Percentiles rank a stretch among this genome's conserved stretches.
These are phyloP conservation scores for Dalbergia cultrata DNA, from an alignment of 306 rosid genomes.

Conservation along the genomic window DNA sequence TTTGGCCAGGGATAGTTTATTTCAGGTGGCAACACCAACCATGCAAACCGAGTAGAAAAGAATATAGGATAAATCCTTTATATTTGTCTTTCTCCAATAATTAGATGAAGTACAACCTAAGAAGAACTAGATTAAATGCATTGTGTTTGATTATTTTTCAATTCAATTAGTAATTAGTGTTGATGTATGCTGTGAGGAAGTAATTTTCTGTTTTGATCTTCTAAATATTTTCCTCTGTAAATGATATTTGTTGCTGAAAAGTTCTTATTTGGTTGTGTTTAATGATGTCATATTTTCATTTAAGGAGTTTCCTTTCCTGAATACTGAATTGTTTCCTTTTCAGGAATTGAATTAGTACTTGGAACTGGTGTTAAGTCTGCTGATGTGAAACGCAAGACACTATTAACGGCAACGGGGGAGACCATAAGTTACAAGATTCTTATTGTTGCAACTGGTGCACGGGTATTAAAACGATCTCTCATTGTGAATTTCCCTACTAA, in stretches of 20 bases:
- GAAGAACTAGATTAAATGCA: constrained; percentile 8
- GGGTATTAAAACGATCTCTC: constrained; percentile 79
- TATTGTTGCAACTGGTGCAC: constrained; percentile 98
- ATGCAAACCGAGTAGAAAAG: constrained; percentile 8
- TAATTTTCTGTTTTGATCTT: constrained; percentile 23
- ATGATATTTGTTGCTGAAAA: constrained; percentile 23
- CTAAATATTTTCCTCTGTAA: constrained; percentile 19
- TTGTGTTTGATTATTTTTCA: constrained; percentile 2
- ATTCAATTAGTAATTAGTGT: constrained; percentile 9
- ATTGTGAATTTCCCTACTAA: constrained; percentile 19
- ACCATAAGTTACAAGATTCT: constrained; percentile 96
- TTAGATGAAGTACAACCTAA: constrained; percentile 13
- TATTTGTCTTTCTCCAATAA: constrained; percentile 22
- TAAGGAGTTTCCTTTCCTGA: constrained; percentile 36
- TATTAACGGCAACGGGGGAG: constrained; percentile 90
- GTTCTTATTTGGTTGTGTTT: constrained; percentile 6
- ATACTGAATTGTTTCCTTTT: constrained; percentile 42
- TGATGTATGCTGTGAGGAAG: constrained; percentile 13
- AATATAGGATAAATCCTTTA: constrained; percentile 9
- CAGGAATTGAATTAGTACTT: constrained; percentile 94
- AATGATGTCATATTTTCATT: constrained; percentile 9
- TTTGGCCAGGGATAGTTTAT: not conserved
- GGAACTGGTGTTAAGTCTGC: constrained; percentile 95
- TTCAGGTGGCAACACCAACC: constrained; percentile 13
- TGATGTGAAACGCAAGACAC: constrained; percentile 90